A percentile compares a stretch with the other conserved stretches of the same genome.
These are phyloP conservation scores for Trametes gibbosa DNA, from an alignment of 768 basidiomycete species.

Conservation along the genomic window DNA sequence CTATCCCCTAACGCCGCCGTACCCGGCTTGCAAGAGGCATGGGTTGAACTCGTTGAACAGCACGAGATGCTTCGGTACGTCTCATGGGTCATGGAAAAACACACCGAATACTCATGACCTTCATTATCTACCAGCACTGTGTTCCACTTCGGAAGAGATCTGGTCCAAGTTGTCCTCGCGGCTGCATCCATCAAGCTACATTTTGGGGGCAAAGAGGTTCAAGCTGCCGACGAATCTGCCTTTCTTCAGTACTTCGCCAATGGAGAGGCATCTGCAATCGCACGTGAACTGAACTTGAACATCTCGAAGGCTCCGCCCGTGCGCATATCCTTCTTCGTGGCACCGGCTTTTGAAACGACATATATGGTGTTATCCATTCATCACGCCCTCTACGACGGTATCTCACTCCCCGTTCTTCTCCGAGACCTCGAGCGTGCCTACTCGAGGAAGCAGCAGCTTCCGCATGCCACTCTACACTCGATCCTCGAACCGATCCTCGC, in stretches of 20 bases:
- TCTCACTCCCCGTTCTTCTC: conserved; percentile 31
- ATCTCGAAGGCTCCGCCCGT: conserved; percentile 13
- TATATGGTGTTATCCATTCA: conserved; percentile 32
- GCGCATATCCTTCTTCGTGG: conserved; percentile 22
- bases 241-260: conserved; percentile 25
- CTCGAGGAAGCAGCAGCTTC: conserved; percentile 8
- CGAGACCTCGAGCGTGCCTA: conserved; percentile 29
- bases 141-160: conserved; percentile 29
- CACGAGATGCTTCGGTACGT: conserved; percentile 31
- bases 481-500: conserved; percentile 27
- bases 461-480: conserved; percentile 12
- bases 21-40: conserved; percentile 30
- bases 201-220: conserved; percentile 19
- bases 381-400: conserved; percentile 34
- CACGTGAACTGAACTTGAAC: conserved; percentile 26
- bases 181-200: conserved; percentile 12
- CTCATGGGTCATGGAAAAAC: too few relatives aligned
- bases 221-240: conserved; percentile 1
- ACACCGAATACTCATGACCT: not conserved
- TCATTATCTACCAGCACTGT: conserved; percentile 26
- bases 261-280: conserved; percentile 21
- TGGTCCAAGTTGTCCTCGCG: conserved; percentile 30
- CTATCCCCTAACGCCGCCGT: conserved; percentile 26
- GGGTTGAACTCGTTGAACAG: conserved; percentile 30
- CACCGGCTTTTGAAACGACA: conserved; percentile 6